These are phyloP conservation scores for Fomitopsis pinicola DNA, from an alignment of 1,284 basidiomycete genomes.

Conservation along the genomic window DNA sequence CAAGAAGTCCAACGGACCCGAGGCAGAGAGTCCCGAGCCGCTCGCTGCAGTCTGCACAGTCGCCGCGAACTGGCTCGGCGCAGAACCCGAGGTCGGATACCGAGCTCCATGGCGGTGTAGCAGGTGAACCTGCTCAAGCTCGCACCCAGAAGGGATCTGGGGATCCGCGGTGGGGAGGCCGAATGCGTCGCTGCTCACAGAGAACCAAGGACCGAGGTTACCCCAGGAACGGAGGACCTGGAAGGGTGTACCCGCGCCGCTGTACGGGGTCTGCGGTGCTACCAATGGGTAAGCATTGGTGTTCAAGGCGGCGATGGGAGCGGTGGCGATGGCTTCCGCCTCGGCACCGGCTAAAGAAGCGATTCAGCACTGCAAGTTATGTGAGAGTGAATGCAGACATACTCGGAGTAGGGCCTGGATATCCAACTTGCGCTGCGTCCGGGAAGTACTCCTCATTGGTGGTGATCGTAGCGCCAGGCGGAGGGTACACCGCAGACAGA, in stretches of 20 bases:
- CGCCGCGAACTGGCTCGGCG: constrained; percentile 36
- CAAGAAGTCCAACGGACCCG: constrained; percentile 48
- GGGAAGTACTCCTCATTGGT: constrained; percentile 24
- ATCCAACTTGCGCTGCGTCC: constrained; percentile 22
- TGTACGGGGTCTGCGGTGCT: constrained; percentile 11
- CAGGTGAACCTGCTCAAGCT: constrained; percentile 47
- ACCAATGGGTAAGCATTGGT: constrained; percentile 22
- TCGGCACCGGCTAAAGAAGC: constrained; percentile 20
- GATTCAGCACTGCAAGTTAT: background rate
- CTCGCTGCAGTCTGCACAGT: constrained; percentile 32
- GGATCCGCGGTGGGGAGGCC: constrained; percentile 49
- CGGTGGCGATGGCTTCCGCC: constrained; percentile 24
- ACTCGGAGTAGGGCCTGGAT: constrained; percentile 28
- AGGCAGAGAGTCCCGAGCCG: constrained; percentile 33
- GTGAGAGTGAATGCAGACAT: background rate
- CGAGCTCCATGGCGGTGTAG: constrained; percentile 54
- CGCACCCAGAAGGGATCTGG: constrained; percentile 44
- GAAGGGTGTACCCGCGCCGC: constrained; percentile 15
- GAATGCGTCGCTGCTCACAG: constrained; percentile 40
- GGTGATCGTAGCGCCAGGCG: constrained; percentile 20
- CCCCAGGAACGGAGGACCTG: constrained; percentile 39
- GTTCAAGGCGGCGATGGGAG: constrained; percentile 19
- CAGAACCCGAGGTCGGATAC: constrained; percentile 41
- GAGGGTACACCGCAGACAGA: constrained; percentile 24
- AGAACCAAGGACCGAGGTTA: constrained; percentile 56